Evolutionary conservation across 345 rosid genomes (phyloP).

Genomic region (Camelina sativa): DNA sequence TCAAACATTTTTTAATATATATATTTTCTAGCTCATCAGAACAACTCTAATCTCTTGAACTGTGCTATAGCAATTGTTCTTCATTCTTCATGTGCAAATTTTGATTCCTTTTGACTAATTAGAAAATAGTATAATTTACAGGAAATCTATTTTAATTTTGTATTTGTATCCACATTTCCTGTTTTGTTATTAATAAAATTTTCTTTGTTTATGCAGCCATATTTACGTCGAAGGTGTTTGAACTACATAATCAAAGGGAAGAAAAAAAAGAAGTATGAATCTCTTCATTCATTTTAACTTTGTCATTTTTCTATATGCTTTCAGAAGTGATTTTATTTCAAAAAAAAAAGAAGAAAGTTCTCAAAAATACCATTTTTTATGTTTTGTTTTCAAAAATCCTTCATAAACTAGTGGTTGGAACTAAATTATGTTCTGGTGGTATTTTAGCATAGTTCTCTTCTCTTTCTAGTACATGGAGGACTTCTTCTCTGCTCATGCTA

Average conservation of each 20-base stretch:
- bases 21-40: slow-evolving; percentile 16
- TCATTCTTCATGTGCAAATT: background rate
- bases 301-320: slow-evolving; percentile 18
- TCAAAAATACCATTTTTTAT: background rate
- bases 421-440: background rate
- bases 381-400: background rate
- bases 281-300: background rate
- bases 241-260: slow-evolving; percentile 23
- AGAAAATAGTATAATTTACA: background rate
- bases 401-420: background rate
- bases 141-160: background rate
- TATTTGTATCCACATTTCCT: background rate
- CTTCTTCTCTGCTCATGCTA: slow-evolving; percentile 16
- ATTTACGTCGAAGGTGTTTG: slow-evolving; percentile 25
- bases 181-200: background rate
- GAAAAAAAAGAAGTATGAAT: slow-evolving; percentile 41
- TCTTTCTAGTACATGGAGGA: background rate
- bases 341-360: background rate
- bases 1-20: background rate
- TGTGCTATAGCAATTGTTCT: background rate
- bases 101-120: background rate
- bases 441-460: background rate
- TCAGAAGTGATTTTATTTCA: background rate
- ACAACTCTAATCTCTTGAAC: background rate
- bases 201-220: slow-evolving; percentile 24